A percentile compares a stretch with the other conserved stretches of the same genome.
Evolutionary conservation across 305 asterid genomes (phyloP).

Genomic region (Fraxinus xanthoxyloides): DNA sequence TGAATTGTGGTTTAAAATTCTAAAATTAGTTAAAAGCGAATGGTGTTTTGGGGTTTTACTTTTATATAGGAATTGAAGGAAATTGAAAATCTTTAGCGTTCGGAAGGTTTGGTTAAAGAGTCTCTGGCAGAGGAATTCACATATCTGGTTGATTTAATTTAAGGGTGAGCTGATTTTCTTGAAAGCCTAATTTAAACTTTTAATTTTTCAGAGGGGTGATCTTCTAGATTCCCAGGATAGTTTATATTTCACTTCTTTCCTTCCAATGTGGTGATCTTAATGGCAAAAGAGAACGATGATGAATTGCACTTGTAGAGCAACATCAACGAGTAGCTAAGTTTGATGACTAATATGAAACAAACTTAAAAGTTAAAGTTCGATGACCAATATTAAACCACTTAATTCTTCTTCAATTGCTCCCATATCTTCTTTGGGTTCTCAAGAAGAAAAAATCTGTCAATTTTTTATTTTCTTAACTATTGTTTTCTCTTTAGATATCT

Average conservation of each 20-base stretch:
- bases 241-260: not conserved
- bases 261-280: not conserved
- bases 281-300: not conserved
- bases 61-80: not conserved
- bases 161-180: not conserved
- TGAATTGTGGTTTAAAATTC: conserved; percentile 13
- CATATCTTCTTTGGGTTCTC: too few relatives aligned
- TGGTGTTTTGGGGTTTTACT: conserved; percentile 20
- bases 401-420: too few relatives aligned
- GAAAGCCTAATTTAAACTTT: not conserved
- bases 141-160: not conserved
- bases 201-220: not conserved
- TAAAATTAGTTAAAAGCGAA: not conserved
- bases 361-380: too few relatives aligned
- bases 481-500: too few relatives aligned
- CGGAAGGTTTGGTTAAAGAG: not conserved
- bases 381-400: too few relatives aligned
- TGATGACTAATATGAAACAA: too few relatives aligned
- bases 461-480: too few relatives aligned
- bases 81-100: conserved; percentile 3
- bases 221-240: not conserved
- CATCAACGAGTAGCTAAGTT: not conserved
- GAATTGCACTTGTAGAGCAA: not conserved
- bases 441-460: too few relatives aligned
- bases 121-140: not conserved